phyloP scores from a whole-genome alignment of 352 stramenopile genomes.

The Pythium dissotocum region DNA sequence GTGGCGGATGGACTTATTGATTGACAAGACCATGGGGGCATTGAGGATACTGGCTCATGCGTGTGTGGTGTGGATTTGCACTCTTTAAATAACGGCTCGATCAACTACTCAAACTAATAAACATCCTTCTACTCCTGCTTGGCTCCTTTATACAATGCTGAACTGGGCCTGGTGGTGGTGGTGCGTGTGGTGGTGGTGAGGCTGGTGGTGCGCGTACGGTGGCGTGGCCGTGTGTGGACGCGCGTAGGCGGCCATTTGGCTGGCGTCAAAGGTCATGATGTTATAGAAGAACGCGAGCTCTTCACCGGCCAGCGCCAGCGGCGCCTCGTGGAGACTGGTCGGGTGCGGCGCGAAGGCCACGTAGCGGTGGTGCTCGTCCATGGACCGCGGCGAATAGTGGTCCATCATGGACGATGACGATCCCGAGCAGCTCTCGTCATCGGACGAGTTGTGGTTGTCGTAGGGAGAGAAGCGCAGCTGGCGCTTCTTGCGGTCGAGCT shows the following conservation, averaged over 20 bases:
- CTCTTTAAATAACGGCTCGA: slow-evolving; percentile 21
- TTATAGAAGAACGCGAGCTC: slow-evolving; percentile 80
- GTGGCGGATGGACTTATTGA: not conserved
- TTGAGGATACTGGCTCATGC: slow-evolving; percentile 13
- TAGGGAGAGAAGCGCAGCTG: slow-evolving; percentile 54
- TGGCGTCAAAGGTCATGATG: slow-evolving; percentile 70
- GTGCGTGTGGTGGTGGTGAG: slow-evolving; percentile 8
- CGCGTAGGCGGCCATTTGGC: slow-evolving; percentile 20
- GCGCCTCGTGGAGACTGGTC: slow-evolving; percentile 66
- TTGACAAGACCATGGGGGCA: not conserved
- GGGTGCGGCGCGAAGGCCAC: slow-evolving; percentile 38
- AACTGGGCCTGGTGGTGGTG: slow-evolving; percentile 29
- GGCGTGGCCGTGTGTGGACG: no score
- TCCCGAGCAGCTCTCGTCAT: slow-evolving; percentile 33
- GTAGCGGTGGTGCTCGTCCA: slow-evolving; percentile 35
- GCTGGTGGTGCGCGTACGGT: slow-evolving; percentile 15
- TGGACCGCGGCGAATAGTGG: slow-evolving; percentile 46
- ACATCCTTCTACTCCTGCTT: not conserved
- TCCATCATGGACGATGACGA: not conserved
- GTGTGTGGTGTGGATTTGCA: slow-evolving; percentile 7
- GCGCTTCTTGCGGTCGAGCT: slow-evolving; percentile 85
- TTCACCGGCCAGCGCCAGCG: slow-evolving; percentile 56
- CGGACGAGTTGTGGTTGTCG: slow-evolving; percentile 34
- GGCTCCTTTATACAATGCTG: slow-evolving; percentile 19
- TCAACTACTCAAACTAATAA: slow-evolving; percentile 5